Conservation (phyloP, 805 yeast species). For the Wickerhamiella occidentalis region DNA sequence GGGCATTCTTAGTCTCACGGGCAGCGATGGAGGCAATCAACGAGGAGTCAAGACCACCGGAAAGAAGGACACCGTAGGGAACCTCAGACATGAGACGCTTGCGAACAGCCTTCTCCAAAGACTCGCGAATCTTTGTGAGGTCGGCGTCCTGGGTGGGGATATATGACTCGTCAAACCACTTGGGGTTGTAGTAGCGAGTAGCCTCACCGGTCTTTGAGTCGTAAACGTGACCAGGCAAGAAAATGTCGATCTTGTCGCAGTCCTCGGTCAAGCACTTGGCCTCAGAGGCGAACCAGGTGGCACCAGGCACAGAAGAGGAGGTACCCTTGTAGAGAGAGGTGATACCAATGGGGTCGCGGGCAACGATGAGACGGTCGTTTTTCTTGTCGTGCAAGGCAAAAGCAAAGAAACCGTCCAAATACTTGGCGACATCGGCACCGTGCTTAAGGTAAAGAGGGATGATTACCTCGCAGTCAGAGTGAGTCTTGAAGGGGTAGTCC, state of each 20-base stretch:
- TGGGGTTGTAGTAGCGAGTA: conserved; percentile 80
- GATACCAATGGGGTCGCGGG: conserved; percentile 97
- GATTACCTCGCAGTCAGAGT: conserved; percentile 95
- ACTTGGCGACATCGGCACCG: conserved; percentile 79
- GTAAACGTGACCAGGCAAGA: conserved; percentile 98
- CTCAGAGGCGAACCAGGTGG: conserved; percentile 87
- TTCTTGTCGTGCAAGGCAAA: conserved; percentile 79
- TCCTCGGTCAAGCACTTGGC: conserved; percentile 87
- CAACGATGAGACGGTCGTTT: conserved; percentile 82
- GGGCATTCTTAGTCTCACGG: conserved; percentile 79
- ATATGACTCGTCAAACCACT: conserved; percentile 81
- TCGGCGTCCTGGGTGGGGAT: conserved; percentile 72
- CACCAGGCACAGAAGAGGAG: conserved; percentile 48
- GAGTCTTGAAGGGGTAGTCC: conserved; percentile 68
- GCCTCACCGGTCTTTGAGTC: conserved; percentile 80
- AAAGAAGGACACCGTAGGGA: conserved; percentile 92
- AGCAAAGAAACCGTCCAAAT: conserved; percentile 97
- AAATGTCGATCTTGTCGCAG: conserved; percentile 83
- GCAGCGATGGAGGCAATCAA: conserved; percentile 96
- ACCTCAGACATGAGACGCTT: conserved; percentile 99
- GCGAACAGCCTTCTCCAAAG: conserved; percentile 89
- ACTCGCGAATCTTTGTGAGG: conserved; percentile 54
- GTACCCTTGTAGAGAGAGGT: conserved; percentile 95
- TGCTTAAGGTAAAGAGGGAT: conserved; percentile 83
- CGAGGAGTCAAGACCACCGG: conserved; percentile 96